Conservation (phyloP, 116 monocot species). For the Papilionanthe hybrid region DNA sequence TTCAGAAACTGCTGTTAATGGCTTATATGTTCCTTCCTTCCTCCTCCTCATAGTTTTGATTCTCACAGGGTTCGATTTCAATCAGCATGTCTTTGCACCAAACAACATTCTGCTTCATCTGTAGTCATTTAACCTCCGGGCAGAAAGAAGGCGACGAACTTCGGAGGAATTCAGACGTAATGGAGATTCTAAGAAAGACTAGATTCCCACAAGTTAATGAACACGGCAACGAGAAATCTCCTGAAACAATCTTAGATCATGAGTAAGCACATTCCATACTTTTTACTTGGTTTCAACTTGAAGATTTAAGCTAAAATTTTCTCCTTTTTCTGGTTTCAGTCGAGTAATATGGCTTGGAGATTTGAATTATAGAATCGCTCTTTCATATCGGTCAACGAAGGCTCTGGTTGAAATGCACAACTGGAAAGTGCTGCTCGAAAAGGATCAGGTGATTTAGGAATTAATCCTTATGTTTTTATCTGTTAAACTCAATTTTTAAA, state of each 20-base stretch:
- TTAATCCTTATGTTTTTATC: neutral
- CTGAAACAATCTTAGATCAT: conserved; percentile 76
- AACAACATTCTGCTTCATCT: conserved; percentile 82
- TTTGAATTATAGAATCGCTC: conserved; percentile 72
- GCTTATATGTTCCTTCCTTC: neutral
- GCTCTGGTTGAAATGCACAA: conserved; percentile 81
- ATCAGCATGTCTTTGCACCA: conserved; percentile 83
- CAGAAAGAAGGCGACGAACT: conserved; percentile 84
- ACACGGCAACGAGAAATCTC: conserved; percentile 45
- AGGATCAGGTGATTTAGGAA: conserved; percentile 59
- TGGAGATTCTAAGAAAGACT: conserved; percentile 75
- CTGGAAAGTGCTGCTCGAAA: conserved; percentile 70
- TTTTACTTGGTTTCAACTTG: neutral
- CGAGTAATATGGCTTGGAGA: conserved; percentile 82
- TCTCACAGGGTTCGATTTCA: conserved; percentile 68
- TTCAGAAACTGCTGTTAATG: no score
- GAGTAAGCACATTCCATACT: conserved; percentile 40
- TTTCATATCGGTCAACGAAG: conserved; percentile 65
- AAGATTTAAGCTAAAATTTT: neutral
- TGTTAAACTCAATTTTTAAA: neutral
- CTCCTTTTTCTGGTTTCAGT: conserved; percentile 24
- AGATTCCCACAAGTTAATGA: conserved; percentile 62
- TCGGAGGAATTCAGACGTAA: conserved; percentile 67
- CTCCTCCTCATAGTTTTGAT: neutral
- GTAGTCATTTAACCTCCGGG: conserved; percentile 71